Evolutionary conservation across 1,284 basidiomycete species (phyloP).

Genomic region (Macrocystidia cucumis): DNA sequence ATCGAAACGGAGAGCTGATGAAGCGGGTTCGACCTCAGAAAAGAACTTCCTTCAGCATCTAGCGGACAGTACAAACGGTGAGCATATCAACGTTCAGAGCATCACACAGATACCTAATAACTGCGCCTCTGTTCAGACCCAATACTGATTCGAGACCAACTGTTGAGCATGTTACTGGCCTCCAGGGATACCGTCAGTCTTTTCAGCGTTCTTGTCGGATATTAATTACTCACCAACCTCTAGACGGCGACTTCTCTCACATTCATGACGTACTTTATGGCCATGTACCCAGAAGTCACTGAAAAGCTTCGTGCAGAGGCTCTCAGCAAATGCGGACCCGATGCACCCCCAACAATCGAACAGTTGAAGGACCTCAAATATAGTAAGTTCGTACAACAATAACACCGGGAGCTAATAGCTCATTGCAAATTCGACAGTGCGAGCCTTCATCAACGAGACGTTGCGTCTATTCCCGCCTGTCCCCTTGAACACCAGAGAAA

Average conservation of each 20-base stretch:
- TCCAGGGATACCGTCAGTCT: constrained; percentile 61
- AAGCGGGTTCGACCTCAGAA: constrained; percentile 32
- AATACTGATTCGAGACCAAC: constrained; percentile 56
- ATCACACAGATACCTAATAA: not conserved
- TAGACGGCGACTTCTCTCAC: constrained; percentile 59
- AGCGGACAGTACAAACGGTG: constrained; percentile 56
- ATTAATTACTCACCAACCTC: constrained; percentile 3
- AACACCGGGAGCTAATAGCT: not conserved
- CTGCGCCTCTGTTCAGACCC: constrained; percentile 30
- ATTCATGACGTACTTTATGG: constrained; percentile 59
- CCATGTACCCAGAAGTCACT: constrained; percentile 47
- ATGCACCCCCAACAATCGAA: constrained; percentile 41
- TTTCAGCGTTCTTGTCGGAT: constrained; percentile 1
- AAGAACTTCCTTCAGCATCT: constrained; percentile 64
- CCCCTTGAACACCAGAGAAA: constrained; percentile 57
- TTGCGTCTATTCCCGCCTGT: constrained; percentile 69
- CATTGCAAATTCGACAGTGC: constrained; percentile 32
- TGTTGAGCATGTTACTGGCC: constrained; percentile 68
- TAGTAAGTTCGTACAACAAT: constrained; percentile 39
- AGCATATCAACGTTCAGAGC: constrained; percentile 13
- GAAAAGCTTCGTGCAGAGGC: constrained; percentile 53
- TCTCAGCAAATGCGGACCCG: constrained; percentile 40
- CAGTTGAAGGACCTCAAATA: constrained; percentile 52
- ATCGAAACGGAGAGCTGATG: constrained; percentile 27
- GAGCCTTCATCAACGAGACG: constrained; percentile 67